Base-by-base conservation (phyloP, 1,284 basidiomycete species). In the Apiotrichum veenhuisii region DNA sequence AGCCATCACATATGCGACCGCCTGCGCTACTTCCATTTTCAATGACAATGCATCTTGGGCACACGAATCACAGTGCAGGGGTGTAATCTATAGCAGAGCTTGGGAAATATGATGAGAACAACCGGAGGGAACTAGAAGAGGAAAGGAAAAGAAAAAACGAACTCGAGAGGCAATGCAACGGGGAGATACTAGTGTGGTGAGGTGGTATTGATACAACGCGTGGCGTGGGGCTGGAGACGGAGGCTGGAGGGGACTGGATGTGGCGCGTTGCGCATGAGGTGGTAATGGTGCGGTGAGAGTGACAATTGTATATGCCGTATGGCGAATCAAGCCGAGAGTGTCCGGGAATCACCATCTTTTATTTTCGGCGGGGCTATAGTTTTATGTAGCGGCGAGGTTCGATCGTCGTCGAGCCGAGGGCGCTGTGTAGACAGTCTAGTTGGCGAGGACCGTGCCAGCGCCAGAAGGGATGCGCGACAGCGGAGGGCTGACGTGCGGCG, bases 391-490 rank as follows among this genome's bases (percentile, higher is more conserved):
- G 37, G 34, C n/a, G n/a, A n/a, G n/a, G n/a, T 44, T 44, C 14
- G 36, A 18, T 14, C 5, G 33, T 34, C 8, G 33, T 34, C 17
- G 30, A 12, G 5, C 5, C 40, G 17, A 42, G 17, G 10, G 40
- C 22, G 20, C 22, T 20, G n/a, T 41, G 20, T 20, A 36, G 34
- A n/a, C 26, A 23, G 40, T 22, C 45, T 48, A 48, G 22, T 20
- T 34, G 20, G 60, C 56, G 40, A 62, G 56, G 18, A 62, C 49
- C 1, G 60, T 45, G 40, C 55, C 50, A 3, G 20, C 30, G n/a
- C 47, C 38, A 15, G 43, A 45, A 23, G 51, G 26, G 25, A 62
- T 48, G 48, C 38, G 48, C 17, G 37, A 49, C 47, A 58, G 41
- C 15, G 54, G 38, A 5, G 56, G 51, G 17, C 36, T 47, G 20